Evolutionary conservation across 768 basidiomycete species (phyloP).

Genomic region (Xerocomus brunneocitrinus): DNA sequence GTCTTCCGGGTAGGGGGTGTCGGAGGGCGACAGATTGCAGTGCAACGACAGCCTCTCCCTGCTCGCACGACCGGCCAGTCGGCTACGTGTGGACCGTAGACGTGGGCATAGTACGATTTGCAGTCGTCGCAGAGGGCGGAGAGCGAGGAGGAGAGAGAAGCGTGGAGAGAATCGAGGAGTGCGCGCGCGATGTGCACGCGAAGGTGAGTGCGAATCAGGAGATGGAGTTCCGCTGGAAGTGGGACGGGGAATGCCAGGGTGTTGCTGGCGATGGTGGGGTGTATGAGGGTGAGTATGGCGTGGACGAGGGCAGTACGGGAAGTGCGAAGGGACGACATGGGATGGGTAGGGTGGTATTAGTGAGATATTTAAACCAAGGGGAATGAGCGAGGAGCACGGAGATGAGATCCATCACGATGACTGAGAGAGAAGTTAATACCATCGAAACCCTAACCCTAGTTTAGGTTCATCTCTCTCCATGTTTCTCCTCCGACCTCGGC

Average conservation of each 20-base stretch:
- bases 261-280: slow-evolving; percentile 39
- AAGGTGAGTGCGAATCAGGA: slow-evolving; percentile 47
- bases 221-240: slow-evolving; percentile 51
- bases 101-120: slow-evolving; percentile 47
- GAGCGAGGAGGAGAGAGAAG: slow-evolving; percentile 33
- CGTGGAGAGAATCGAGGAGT: slow-evolving; percentile 39
- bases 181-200: slow-evolving; percentile 39
- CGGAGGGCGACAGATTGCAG: slow-evolving; percentile 20
- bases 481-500: slow-evolving; percentile 12
- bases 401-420: not conserved
- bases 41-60: slow-evolving; percentile 45
- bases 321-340: slow-evolving; percentile 28
- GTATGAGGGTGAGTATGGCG: slow-evolving; percentile 46
- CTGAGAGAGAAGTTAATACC: slow-evolving; percentile 12
- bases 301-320: slow-evolving; percentile 48
- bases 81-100: slow-evolving; percentile 49
- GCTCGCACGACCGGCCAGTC: slow-evolving; percentile 49
- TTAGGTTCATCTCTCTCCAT: slow-evolving; percentile 35
- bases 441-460: slow-evolving; percentile 31
- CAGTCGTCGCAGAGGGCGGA: slow-evolving; percentile 44
- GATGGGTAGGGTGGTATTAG: not conserved
- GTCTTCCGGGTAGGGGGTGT: slow-evolving; percentile 5
- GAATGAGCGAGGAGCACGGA: slow-evolving; percentile 24
- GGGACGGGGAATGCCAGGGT: slow-evolving; percentile 19
- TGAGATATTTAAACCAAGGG: slow-evolving; percentile 14